A percentile compares a stretch with the other conserved stretches of the same genome.
Conservation (phyloP, 768 basidiomycete species). For the Coprinopsis strossmayeri region DNA sequence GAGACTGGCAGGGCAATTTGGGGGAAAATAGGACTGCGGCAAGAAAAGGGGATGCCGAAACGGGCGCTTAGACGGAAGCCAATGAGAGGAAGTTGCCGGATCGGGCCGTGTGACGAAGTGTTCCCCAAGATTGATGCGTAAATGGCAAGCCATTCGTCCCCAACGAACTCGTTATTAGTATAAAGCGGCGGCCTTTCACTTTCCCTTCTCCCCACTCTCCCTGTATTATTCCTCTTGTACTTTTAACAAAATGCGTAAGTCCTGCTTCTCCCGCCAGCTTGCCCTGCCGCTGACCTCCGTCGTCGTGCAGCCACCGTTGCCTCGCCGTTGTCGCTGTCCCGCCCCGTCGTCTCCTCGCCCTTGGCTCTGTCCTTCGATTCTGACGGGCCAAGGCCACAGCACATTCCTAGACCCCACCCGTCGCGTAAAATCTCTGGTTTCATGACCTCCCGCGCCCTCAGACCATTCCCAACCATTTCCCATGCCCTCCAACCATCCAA, state of each 20-base stretch:
- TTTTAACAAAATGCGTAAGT: conserved; percentile 7
- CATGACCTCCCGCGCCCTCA: conserved; percentile 65
- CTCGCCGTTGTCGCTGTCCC: conserved; percentile 34
- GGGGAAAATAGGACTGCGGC: not conserved
- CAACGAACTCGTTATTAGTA: not conserved
- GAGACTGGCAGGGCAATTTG: too few relatives aligned
- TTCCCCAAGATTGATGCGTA: not conserved
- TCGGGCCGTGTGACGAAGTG: not conserved
- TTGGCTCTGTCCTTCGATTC: conserved; percentile 40
- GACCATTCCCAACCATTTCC: conserved; percentile 69
- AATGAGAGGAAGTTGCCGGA: not conserved
- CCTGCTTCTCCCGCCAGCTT: not conserved
- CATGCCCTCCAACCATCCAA: conserved; percentile 29
- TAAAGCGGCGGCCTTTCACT: not conserved
- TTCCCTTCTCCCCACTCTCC: not conserved
- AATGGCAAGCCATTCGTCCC: not conserved
- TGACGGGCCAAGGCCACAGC: conserved; percentile 9
- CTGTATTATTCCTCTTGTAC: not conserved
- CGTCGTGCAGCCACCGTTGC: conserved; percentile 33
- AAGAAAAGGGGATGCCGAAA: not conserved
- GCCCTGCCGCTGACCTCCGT: not conserved
- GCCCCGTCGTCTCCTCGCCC: conserved; percentile 56
- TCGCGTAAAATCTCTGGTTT: conserved; percentile 45
- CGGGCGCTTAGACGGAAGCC: not conserved
- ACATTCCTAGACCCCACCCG: conserved; percentile 28